Conservation (phyloP, 495 filamentous ascomycete species). For the Cercophora samala region DNA sequence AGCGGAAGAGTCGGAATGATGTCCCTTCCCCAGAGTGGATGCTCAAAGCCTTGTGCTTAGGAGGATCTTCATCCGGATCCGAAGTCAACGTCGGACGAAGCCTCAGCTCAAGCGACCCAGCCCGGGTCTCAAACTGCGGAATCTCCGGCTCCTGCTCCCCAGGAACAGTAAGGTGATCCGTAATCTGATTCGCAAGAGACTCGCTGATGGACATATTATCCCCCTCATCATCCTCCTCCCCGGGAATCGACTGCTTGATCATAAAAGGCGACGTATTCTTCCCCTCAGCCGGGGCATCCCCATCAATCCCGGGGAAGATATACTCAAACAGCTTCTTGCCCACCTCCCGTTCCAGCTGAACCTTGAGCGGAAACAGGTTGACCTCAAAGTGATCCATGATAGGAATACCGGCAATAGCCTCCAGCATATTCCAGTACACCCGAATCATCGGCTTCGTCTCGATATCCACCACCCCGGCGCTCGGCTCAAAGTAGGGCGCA, state of each 20-base stretch:
- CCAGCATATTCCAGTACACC: conserved; percentile 95
- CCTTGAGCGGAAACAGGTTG: conserved; percentile 83
- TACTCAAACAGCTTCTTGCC: conserved; percentile 96
- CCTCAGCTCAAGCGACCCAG: conserved; percentile 71
- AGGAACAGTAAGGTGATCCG: conserved; percentile 26
- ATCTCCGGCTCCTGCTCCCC: conserved; percentile 36
- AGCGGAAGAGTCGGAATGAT: conserved; percentile 55
- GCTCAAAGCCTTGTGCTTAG: conserved; percentile 51
- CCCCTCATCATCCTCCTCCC: conserved; percentile 60
- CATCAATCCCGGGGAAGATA: conserved; percentile 77
- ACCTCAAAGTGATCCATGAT: conserved; percentile 98
- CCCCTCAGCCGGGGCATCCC: conserved; percentile 46
- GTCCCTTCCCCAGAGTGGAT: conserved; percentile 46
- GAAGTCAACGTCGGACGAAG: conserved; percentile 73
- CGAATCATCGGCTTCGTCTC: conserved; percentile 70
- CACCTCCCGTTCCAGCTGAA: conserved; percentile 90
- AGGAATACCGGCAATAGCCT: conserved; percentile 95
- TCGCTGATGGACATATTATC: conserved; percentile 41
- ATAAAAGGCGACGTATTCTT: conserved; percentile 76
- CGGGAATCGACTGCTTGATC: conserved; percentile 70
- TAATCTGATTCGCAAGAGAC: conserved; percentile 14
- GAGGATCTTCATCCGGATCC: conserved; percentile 43
- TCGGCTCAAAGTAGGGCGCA: conserved; percentile 73
- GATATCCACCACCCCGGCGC: conserved; percentile 51
- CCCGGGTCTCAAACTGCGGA: conserved; percentile 47